Evolutionary conservation across 1,284 basidiomycete genomes (phyloP).

Genomic region (Meripilus lineatus): DNA sequence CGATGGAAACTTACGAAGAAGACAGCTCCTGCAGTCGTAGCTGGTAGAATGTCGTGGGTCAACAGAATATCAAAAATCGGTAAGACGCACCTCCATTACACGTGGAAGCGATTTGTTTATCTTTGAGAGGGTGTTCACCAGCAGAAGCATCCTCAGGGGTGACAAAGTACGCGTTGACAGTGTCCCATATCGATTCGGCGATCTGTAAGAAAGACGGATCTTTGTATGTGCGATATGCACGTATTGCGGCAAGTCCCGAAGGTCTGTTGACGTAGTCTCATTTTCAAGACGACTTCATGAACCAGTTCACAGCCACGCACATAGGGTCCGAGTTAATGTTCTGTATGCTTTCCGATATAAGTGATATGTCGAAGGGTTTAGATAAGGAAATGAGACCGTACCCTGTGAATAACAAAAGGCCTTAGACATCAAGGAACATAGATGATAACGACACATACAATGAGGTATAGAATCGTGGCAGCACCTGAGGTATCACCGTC

Average conservation of each 20-base stretch:
- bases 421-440: too few relatives aligned
- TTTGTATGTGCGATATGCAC: conserved; percentile 11
- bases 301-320: neutral
- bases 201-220: conserved; percentile 7
- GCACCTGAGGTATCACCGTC: neutral
- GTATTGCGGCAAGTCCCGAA: conserved; percentile 7
- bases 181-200: conserved; percentile 6
- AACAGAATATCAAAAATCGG: neutral
- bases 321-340: conserved; percentile 1
- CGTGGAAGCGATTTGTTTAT: neutral
- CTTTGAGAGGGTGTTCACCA: neutral
- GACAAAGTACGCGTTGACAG: conserved; percentile 2
- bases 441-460: neutral
- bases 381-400: neutral
- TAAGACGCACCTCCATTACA: conserved; percentile 5
- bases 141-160: neutral
- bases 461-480: neutral
- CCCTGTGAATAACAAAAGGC: neutral
- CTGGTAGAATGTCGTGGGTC: neutral
- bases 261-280: neutral
- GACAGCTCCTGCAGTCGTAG: conserved; percentile 3
- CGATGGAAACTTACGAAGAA: conserved; percentile 4
- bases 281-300: neutral
- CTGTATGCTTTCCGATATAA: neutral
- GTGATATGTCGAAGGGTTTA: neutral